Conservation (phyloP, 2,329 filamentous ascomycete species). For the Cytospora schulzeri region DNA sequence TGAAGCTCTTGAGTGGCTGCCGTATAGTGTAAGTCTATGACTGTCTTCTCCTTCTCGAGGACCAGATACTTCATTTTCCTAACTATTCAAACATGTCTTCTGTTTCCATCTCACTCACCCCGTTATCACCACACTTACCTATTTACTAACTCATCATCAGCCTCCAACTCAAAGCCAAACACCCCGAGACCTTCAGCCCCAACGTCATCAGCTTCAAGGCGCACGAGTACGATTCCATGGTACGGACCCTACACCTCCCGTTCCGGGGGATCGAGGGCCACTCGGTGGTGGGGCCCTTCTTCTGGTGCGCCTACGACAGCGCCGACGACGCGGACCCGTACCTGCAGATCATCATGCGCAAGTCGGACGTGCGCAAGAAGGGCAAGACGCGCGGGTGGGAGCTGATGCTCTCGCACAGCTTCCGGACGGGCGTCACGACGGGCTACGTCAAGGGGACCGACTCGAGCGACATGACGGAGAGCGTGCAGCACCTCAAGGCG, state of each 20-base stretch:
- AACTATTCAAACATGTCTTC: too few relatives aligned
- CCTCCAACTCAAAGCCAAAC: constrained; percentile 56
- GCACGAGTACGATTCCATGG: constrained; percentile 58
- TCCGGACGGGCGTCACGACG: constrained; percentile 57
- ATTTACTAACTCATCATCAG: constrained; percentile 37
- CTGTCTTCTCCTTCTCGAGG: too few relatives aligned
- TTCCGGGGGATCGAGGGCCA: constrained; percentile 60
- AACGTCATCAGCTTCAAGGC: constrained; percentile 55
- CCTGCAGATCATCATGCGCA: constrained; percentile 64
- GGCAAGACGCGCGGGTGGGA: constrained; percentile 66
- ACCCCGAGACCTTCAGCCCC: constrained; percentile 61
- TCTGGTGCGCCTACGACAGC: constrained; percentile 61
- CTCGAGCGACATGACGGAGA: constrained; percentile 54
- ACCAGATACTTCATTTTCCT: too few relatives aligned
- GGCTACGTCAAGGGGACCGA: constrained; percentile 64
- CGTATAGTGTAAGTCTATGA: constrained; percentile 53
- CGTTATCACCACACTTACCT: background rate
- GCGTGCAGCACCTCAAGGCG: constrained; percentile 52
- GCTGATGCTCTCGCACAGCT: constrained; percentile 61
- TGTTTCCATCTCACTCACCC: background rate
- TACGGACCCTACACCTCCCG: constrained; percentile 55
- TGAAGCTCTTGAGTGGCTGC: constrained; percentile 52
- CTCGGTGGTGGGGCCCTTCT: constrained; percentile 63
- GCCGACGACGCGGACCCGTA: constrained; percentile 56
- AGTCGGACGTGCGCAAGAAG: constrained; percentile 68